Base-by-base conservation (phyloP, 257 asterid species). In the Solanum tacnaense region DNA sequence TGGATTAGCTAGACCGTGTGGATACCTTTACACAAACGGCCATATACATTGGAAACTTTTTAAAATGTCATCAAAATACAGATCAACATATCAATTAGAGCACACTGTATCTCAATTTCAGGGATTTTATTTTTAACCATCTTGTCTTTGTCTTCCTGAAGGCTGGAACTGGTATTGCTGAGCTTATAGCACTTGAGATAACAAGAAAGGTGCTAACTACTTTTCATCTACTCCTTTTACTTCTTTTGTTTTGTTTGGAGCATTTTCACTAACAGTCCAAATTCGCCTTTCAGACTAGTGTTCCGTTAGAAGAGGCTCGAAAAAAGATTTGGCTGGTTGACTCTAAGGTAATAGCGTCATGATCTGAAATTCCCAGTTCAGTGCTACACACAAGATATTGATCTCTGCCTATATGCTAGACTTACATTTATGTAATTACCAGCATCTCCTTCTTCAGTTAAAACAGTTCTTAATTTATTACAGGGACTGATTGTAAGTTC, bases 91-190 rank as follows among this genome's bases (percentile, higher is more conserved):
- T 29, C 39, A 46, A 29, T 82, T 49, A 81, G 70, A 82, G 31
- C 16, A 31, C 44, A 82, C 16, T 31, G 15, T 49, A 41, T 82
- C 44, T 27, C 85, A 46, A 27, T 27, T 20, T 36, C 7, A 38
- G 78, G 46, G 78, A 25, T 32, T 89, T 86, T 67, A 39, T 36
- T 39, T 27, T 82, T 89, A 87, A 88, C 91, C 87, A 25, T 85
- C 81, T 38, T 62, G 62, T 83, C 62, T 38, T 91, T 90, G 88
- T 79, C 83, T 78, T 90, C 81, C 71, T 90, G 90, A 89, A 96
- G 98, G 99, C 98, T 91, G 99, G 98, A 89, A 96, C 99, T 11
- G 99, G 99, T 62, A 96, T 95, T 88, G 98, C 98, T 85, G 99
- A 96, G 92, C 99, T 96, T 88, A 96, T 96, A 71, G 98, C 99